Evolutionary conservation across 2,329 filamentous ascomycete genomes (phyloP).

Genomic region (Verticillium tricorpus): DNA sequence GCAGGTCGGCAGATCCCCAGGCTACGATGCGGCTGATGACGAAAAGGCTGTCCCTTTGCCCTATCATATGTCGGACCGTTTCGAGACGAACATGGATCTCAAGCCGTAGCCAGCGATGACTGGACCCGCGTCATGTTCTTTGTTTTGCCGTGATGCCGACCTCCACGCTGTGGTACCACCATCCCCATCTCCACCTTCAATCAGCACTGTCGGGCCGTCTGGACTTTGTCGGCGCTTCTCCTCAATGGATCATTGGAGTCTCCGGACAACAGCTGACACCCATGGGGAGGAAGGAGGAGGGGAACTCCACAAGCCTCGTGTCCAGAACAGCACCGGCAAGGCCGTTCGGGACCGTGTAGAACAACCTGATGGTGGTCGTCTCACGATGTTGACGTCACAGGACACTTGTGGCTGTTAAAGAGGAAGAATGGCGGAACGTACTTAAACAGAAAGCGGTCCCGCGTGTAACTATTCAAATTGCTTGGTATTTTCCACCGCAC

Average conservation of each 20-base stretch:
- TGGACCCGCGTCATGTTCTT: background rate
- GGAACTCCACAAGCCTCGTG: background rate
- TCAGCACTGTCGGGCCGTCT: background rate
- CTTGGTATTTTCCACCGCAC: background rate
- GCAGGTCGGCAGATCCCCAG: background rate
- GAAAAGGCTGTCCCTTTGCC: background rate
- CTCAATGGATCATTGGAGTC: background rate
- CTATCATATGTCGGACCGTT: background rate
- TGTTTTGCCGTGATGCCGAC: background rate
- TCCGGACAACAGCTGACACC: background rate
- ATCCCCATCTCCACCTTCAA: background rate
- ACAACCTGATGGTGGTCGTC: background rate
- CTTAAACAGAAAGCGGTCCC: background rate
- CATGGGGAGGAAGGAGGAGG: background rate
- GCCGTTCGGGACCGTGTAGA: background rate
- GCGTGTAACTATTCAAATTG: background rate
- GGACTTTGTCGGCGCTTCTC: background rate
- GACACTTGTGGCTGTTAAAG: background rate
- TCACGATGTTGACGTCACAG: background rate
- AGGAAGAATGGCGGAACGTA: background rate
- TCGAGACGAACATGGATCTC: background rate
- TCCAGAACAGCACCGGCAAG: background rate
- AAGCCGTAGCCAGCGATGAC: background rate
- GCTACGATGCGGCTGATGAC: background rate
- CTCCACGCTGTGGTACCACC: background rate